Evolutionary conservation across 176 grass and related monocot species (phyloP), one percentile per base, ranked within the genome.

Genomic region (Triticum urartu): DNA sequence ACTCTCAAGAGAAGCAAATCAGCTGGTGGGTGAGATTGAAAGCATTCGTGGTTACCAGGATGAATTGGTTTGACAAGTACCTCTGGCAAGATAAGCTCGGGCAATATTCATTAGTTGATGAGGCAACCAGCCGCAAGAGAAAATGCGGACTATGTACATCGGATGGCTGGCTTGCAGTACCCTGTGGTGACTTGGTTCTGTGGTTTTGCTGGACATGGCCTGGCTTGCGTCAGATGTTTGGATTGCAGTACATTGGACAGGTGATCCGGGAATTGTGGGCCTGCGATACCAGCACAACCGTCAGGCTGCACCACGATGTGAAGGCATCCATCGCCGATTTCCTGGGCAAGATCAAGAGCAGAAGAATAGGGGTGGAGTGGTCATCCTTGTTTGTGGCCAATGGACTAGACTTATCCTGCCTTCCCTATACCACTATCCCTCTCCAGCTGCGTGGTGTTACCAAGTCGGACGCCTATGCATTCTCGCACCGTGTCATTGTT

Each of bases 41-140:
- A 33, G 14, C 4, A 14, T 81, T 21, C 33, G 22, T 65, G 20
- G 39, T 13, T 47, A 81, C 61, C 9, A 17, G 39, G 10, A 81
- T 15, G 45, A 67, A 66, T 66, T 81, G 79, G 62, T 66, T 66
- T 48, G 62, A 81, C 62, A 81, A 81, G 60, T 66, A 66, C 79
- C 61, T 64, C 24, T 81, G 79, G 79, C 79, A 81, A 67, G 11
- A 24, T 47, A 48, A 81, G 62, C 8, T 81, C 2, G 15, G 39
- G 24, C 79, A 81, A 14, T 81, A 65, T n/a, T 54, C 50, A 6
- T 0, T 54, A 54, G 50, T 6, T 54, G 50, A 54, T 54, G 50
- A 52, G 48, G 48, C 14, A 52, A 11, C 3, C 11, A 47, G 43
- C 43, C 13, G 40, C 36, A 38, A 6, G 36, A 38, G 36, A 38